Base-by-base conservation (phyloP, 2,329 filamentous ascomycete species). In the Epichloe scottii region DNA sequence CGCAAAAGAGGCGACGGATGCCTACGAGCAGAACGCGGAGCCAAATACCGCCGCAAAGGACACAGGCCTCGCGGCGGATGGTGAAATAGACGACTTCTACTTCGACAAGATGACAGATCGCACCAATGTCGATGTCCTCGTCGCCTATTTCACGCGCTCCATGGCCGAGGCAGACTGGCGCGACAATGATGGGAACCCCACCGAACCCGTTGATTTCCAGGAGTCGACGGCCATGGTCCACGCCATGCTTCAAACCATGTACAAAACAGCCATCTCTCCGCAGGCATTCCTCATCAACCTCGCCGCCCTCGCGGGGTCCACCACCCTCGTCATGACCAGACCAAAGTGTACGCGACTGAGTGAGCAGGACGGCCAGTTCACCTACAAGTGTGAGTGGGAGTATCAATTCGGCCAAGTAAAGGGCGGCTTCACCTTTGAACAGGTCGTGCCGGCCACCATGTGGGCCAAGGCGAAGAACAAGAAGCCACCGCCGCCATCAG, bases 261-360 rank as follows among this genome's bases (percentile, higher is more conserved):
- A 74, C 53, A 70, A 68, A 39, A 70, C 73, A 43, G 75, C 78
- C 0, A 63, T 68, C 1, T 75, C 71, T 11, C 71, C 75, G 5
- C 73, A 81, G 58, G 70, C 72, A 0, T 82, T 83, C 56, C 64
- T 83, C 12, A 75, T 81, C 56, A 82, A 81, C 58, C 62, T 82
- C 5, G 72, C 78, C 0, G 77, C 77, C 4, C 67, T 83, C 11
- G 73, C 73, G 0, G 79, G 80, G 8, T 75, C 75, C 3, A 71
- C 67, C 46, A 63, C 74, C 30, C 66, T 82, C 46, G 72, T 77
- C 64, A 67, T 68, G 12, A 64, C 65, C 5, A 62, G 67, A 19
- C 67, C 66, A 21, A 60, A 68, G 44, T 66, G 66, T 50, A 66
- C 75, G 17, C 70, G 73, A 11, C 51, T 74, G 21, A 71, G 74